Base-by-base conservation (phyloP, 306 rosid species). In the Hylodesmum podocarpum region DNA sequence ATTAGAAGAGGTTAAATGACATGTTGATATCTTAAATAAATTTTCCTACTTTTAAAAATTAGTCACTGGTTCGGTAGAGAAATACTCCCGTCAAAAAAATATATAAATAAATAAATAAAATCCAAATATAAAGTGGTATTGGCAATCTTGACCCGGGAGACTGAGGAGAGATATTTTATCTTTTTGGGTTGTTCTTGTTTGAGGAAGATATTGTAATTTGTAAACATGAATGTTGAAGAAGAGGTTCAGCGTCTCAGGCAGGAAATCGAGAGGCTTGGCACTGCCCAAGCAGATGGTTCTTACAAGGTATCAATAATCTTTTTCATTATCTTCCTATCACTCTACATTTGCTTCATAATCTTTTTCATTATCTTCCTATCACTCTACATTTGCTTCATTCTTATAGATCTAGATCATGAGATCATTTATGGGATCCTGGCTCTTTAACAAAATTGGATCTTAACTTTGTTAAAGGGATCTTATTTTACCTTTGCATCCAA, bases 221-320 rank as follows among this genome's bases (percentile, higher is more conserved):
- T 80, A 86, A 72, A 65, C 78, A 95, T 95, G 97, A 95, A 95
- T 53, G 97, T 95, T 36, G 98, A 90, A 33, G 97, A 91, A 77
- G 98, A 94, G 81, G 91, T 94, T 63, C 93, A 82, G 86, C 86
- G 88, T 49, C 93, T 91, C 53, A 78, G 43, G 57, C 91, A 86
- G 78, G 98, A 94, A 81, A 95, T 92, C 87, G 73, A 74, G 81
- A 84, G 96, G 96, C 97, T 90, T 28, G 97, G 97, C 66, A 75
- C 81, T 29, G 73, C 82, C 83, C 97, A 90, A 76, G 64, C 64
- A 40, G 97, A 92, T 82, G 99, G 97, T 77, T 90, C 97, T 69
- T 89, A 80, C 92, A 95, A 92, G 97, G 97, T 95, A 50, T 33
- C 2, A 25, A 25, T 31, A 41, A 50, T 64, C 51, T 4, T 44